A percentile compares a stretch with the other conserved stretches of the same genome.
These are phyloP conservation scores for Xylaria scruposa DNA, from an alignment of 495 filamentous ascomycete genomes.

Conservation along the genomic window DNA sequence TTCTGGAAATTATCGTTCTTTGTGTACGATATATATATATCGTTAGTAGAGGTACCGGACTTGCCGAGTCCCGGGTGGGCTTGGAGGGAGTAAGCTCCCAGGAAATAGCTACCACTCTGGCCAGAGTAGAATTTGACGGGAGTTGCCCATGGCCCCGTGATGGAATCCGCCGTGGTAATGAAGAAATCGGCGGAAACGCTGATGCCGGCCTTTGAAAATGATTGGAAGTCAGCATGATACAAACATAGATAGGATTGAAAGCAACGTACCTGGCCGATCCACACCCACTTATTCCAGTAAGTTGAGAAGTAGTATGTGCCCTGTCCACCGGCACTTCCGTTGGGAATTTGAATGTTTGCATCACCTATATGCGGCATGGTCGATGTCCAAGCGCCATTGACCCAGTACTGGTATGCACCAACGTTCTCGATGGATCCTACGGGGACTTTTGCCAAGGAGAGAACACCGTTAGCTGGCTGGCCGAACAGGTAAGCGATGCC, in stretches of 20 bases:
- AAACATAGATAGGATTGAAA: neutral
- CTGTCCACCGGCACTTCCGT: constrained; percentile 41
- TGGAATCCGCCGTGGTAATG: constrained; percentile 41
- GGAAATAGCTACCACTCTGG: constrained; percentile 23
- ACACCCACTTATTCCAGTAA: constrained; percentile 40
- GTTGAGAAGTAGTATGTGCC: constrained; percentile 43
- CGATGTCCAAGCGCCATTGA: constrained; percentile 37
- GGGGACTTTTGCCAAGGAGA: constrained; percentile 40
- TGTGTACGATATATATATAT: constrained; percentile 42
- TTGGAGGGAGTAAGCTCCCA: constrained; percentile 37
- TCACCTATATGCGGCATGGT: constrained; percentile 31
- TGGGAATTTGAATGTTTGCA: constrained; percentile 29
- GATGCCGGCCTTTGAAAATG: constrained; percentile 11
- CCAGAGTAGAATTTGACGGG: constrained; percentile 38
- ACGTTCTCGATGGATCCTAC: constrained; percentile 33
- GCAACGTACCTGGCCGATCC: constrained; percentile 39
- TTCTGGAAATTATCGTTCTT: constrained; percentile 19
- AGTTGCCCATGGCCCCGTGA: constrained; percentile 41
- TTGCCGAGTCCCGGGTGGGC: constrained; percentile 37
- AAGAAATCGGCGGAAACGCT: constrained; percentile 41
- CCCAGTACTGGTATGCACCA: constrained; percentile 38
- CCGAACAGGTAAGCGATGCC: constrained; percentile 42
- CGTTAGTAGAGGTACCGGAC: constrained; percentile 30
- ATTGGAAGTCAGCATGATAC: neutral
- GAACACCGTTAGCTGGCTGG: constrained; percentile 25